phyloP scores from a whole-genome alignment of 306 rosid genomes.

The Rosa multiflora region DNA sequence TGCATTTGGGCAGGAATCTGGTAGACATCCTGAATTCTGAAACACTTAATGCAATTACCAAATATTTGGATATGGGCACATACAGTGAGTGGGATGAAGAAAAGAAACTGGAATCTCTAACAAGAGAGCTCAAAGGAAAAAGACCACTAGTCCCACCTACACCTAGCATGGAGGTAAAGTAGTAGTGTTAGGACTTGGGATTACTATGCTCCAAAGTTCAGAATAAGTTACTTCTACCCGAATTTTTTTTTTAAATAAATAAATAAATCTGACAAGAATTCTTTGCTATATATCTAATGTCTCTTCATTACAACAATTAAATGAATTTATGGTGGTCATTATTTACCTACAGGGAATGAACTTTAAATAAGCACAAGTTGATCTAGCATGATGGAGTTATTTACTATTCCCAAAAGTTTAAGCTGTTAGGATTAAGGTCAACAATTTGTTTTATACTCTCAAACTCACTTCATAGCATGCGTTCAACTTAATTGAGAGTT shows the following conservation, averaged over 20 bases:
- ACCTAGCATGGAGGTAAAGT: constrained; percentile 58
- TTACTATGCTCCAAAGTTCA: background rate
- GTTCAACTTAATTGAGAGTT: background rate
- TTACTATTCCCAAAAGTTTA: background rate
- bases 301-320: background rate
- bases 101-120: constrained; percentile 74
- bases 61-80: constrained; percentile 75
- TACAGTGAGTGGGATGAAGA: constrained; percentile 98
- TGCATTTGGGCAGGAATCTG: constrained; percentile 66
- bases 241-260: background rate
- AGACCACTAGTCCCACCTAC: constrained; percentile 78
- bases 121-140: constrained; percentile 87
- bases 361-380: no score
- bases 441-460: background rate
- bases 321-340: background rate
- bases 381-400: no score
- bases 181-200: background rate
- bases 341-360: background rate
- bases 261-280: background rate
- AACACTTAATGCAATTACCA: constrained; percentile 76
- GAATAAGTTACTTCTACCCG: background rate
- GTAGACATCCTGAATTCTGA: constrained; percentile 67
- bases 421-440: background rate
- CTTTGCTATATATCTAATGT: background rate
- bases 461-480: background rate